These are phyloP conservation scores for Lasiodiplodia sp. DNA, from an alignment of 2,329 filamentous ascomycete species.

Conservation along the genomic window DNA sequence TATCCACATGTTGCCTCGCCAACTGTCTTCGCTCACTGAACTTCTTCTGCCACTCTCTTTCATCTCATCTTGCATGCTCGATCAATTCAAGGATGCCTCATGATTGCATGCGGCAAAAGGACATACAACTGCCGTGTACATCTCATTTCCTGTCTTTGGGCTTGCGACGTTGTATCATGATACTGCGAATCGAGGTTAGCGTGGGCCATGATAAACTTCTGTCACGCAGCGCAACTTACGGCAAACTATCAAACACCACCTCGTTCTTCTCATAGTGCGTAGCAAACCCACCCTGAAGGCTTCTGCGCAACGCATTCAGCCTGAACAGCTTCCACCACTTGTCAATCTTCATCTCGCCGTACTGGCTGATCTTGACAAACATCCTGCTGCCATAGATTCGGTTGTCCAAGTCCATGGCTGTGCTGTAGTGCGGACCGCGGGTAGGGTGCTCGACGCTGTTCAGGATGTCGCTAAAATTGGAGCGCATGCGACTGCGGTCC, in stretches of 20 bases:
- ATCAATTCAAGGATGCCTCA: neutral
- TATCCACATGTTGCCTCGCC: constrained; percentile 9
- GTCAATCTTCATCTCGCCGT: constrained; percentile 69
- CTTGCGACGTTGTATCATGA: constrained; percentile 10
- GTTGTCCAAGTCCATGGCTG: constrained; percentile 67
- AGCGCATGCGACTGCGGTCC: constrained; percentile 71
- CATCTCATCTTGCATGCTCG: neutral
- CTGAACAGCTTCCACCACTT: constrained; percentile 77
- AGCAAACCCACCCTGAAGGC: constrained; percentile 58
- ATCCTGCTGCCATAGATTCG: constrained; percentile 68
- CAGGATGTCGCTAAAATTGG: constrained; percentile 70
- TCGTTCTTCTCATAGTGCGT: constrained; percentile 49
- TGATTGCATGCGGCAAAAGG: neutral
- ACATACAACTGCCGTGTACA: neutral
- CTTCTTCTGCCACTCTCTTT: neutral
- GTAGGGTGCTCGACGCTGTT: constrained; percentile 71
- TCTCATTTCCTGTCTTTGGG: neutral
- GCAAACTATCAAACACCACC: constrained; percentile 28
- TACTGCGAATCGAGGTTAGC: neutral
- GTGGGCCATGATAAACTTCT: neutral
- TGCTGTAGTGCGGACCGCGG: constrained; percentile 71
- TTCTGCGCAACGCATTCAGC: constrained; percentile 66
- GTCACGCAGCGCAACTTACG: constrained; percentile 1
- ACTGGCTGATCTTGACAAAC: constrained; percentile 65
- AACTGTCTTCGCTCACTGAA: neutral